These are phyloP conservation scores for Rhizopogon roseolus DNA, from an alignment of 768 basidiomycete genomes.

Conservation along the genomic window DNA sequence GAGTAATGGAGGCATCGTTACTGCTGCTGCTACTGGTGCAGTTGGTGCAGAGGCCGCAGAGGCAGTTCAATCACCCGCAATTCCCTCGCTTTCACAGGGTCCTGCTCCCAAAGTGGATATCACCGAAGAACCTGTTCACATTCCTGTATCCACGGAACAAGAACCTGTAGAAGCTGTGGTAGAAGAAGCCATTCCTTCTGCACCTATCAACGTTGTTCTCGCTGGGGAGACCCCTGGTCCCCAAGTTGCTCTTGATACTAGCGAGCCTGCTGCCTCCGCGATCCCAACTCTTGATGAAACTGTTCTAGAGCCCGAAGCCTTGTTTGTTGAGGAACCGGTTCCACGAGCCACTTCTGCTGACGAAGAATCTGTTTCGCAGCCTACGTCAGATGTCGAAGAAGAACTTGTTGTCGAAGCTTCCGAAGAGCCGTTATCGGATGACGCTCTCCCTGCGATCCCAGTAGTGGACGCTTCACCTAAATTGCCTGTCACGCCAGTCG, in stretches of 20 bases:
- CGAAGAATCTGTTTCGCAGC: neutral
- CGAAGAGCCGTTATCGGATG: constrained; percentile 2
- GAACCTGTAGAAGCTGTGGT: neutral
- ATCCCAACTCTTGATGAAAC: neutral
- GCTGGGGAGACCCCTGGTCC: constrained; percentile 24
- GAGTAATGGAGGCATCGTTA: constrained; percentile 14
- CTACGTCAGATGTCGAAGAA: neutral
- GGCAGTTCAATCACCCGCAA: constrained; percentile 8
- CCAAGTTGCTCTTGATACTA: constrained; percentile 23
- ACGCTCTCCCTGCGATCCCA: neutral
- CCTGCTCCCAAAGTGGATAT: neutral
- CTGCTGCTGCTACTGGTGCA: constrained; percentile 17
- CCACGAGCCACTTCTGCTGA: neutral
- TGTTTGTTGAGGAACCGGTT: neutral
- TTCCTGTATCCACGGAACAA: neutral
- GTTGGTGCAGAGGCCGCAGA: constrained; percentile 13
- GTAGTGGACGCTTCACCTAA: constrained; percentile 3
- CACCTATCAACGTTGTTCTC: constrained; percentile 24
- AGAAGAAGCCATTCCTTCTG: constrained; percentile 18
- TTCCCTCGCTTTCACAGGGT: neutral
- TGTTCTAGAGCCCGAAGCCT: neutral
- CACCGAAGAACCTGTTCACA: constrained; percentile 1
- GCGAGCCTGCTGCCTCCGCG: constrained; percentile 18
- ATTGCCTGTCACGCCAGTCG: neutral
- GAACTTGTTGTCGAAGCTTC: neutral